Conservation (phyloP, 2,329 filamentous ascomycete species). For the Scopulariopsis brevicaulis region DNA sequence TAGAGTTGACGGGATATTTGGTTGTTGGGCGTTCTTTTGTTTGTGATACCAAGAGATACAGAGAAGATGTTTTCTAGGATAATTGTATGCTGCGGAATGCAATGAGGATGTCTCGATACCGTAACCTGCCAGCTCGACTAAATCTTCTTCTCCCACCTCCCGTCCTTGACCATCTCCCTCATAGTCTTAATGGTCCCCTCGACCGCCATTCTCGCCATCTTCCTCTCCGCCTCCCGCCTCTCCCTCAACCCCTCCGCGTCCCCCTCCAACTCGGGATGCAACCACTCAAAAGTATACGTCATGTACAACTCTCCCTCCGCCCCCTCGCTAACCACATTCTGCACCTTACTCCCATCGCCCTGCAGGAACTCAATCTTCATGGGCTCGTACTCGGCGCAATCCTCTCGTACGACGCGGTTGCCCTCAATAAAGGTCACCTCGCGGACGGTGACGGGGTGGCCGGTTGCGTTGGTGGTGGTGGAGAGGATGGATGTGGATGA, state of each 20-base stretch:
- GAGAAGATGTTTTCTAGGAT: neutral
- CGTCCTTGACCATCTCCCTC: constrained; percentile 1
- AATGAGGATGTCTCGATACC: neutral
- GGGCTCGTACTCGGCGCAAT: constrained; percentile 18
- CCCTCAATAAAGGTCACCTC: constrained; percentile 16
- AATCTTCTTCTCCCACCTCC: neutral
- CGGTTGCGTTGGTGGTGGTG: neutral
- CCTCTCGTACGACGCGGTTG: constrained; percentile 13
- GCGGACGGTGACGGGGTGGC: constrained; percentile 8
- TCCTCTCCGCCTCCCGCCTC: constrained; percentile 10
- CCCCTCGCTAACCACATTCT: constrained; percentile 19
- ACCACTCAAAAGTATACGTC: constrained; percentile 24
- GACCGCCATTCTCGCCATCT: constrained; percentile 10
- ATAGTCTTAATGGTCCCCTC: constrained; percentile 10
- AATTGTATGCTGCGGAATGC: neutral
- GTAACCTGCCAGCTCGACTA: neutral
- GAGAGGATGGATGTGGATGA: constrained; percentile 6
- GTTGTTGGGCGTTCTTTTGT: neutral
- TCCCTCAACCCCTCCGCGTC: constrained; percentile 9
- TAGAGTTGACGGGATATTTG: neutral
- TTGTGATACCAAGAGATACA: neutral
- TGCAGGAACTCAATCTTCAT: constrained; percentile 21
- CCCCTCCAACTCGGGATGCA: constrained; percentile 14
- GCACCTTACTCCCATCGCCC: constrained; percentile 20
- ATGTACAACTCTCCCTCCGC: constrained; percentile 15